These are phyloP conservation scores for Fomitopsis schrenkii DNA, from an alignment of 1,284 basidiomycete genomes.

Conservation along the genomic window DNA sequence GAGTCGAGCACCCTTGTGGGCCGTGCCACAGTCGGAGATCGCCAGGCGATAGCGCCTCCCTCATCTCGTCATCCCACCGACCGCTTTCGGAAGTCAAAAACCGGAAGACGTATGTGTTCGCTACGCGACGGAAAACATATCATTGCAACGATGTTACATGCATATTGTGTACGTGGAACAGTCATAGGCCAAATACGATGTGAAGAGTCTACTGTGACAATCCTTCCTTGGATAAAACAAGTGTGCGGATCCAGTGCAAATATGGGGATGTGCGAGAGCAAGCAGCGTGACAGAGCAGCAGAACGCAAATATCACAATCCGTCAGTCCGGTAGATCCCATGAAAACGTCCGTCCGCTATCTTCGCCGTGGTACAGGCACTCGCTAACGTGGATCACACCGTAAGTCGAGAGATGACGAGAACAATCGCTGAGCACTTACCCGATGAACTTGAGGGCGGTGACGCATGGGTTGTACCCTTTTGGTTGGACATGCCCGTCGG, in stretches of 20 bases:
- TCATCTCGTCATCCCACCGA: neutral
- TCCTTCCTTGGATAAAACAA: neutral
- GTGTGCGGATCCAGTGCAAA: neutral
- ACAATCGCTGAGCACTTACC: constrained; percentile 40
- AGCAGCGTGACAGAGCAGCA: neutral
- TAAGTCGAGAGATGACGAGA: neutral
- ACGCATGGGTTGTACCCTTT: constrained; percentile 38
- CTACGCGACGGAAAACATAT: neutral
- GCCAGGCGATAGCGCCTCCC: constrained; percentile 20
- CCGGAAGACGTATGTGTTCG: too few species aligned
- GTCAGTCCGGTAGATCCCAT: constrained; percentile 57
- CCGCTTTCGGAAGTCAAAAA: neutral
- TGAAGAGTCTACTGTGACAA: neutral
- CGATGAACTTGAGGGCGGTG: constrained; percentile 66
- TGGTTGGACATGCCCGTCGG: constrained; percentile 23
- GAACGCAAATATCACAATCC: neutral
- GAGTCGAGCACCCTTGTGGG: neutral
- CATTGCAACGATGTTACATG: neutral
- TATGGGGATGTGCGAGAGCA: neutral
- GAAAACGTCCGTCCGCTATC: constrained; percentile 58
- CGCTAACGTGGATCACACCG: constrained; percentile 32
- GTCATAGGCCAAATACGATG: neutral
- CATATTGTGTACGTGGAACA: neutral
- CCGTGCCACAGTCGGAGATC: constrained; percentile 17
- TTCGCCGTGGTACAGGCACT: constrained; percentile 63